Percentiles rank a stretch among this genome's conserved stretches.
Conservation (phyloP, 1,284 basidiomycete species). For the Ustilago sp. region DNA sequence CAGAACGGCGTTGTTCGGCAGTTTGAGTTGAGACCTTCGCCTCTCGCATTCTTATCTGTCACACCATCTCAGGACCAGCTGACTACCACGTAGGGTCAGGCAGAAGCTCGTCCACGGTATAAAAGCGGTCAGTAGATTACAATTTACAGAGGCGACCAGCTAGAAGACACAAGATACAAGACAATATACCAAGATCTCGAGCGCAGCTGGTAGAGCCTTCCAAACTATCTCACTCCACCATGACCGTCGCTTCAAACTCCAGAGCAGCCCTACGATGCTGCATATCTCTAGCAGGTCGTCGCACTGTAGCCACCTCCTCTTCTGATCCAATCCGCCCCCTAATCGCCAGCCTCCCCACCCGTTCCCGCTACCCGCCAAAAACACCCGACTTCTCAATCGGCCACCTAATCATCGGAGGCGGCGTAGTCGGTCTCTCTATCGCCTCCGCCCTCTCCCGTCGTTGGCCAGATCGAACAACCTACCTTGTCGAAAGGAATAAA, state of each 20-base stretch:
- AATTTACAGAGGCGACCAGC: not conserved
- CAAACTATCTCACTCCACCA: not conserved
- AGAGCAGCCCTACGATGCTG: not conserved
- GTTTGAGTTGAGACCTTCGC: not conserved
- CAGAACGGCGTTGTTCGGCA: slow-evolving; percentile 34
- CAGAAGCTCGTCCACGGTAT: not conserved
- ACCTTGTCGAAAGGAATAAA: slow-evolving; percentile 83
- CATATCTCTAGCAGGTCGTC: not conserved
- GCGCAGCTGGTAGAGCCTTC: not conserved
- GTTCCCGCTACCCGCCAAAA: slow-evolving; percentile 41
- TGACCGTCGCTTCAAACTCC: slow-evolving; percentile 12
- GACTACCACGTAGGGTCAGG: not conserved
- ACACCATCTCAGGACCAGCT: slow-evolving; percentile 1
- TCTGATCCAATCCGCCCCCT: slow-evolving; percentile 28
- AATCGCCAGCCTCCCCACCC: slow-evolving; percentile 44
- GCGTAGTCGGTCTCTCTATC: slow-evolving; percentile 88
- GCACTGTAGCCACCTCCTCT: slow-evolving; percentile 26
- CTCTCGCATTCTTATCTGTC: slow-evolving; percentile 1
- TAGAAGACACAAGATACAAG: not conserved
- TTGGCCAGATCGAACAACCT: slow-evolving; percentile 81
- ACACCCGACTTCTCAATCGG: slow-evolving; percentile 83
- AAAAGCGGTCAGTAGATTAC: not conserved
- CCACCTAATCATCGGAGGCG: slow-evolving; percentile 91
- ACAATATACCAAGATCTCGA: not conserved
- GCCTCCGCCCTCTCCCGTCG: slow-evolving; percentile 79